Percentiles rank a stretch among this genome's conserved stretches.
Conservation (phyloP, 208 protist genomes). For the Trypanosoma melophagium region DNA sequence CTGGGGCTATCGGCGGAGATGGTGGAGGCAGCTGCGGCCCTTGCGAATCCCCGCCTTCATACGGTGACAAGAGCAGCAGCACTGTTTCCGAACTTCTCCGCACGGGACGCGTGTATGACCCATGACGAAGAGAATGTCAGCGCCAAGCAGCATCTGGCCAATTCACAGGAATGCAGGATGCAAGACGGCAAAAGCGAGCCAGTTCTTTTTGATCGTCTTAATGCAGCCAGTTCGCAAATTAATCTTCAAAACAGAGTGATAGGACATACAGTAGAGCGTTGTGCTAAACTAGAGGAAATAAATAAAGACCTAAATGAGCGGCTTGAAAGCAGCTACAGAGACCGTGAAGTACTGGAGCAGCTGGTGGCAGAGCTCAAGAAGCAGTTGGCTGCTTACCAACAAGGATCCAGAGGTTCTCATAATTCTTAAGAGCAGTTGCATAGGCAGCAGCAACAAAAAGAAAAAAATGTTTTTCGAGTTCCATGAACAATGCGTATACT, state of each 20-base stretch:
- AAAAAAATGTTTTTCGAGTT: conserved; percentile 11
- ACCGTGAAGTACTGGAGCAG: conserved; percentile 47
- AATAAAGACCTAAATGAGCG: conserved; percentile 37
- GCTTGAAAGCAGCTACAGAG: conserved; percentile 23
- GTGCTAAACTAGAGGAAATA: conserved; percentile 46
- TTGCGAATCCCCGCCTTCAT: conserved; percentile 14
- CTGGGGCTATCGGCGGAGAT: neutral
- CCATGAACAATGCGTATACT: neutral
- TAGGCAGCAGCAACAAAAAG: conserved; percentile 7
- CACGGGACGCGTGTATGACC: conserved; percentile 1
- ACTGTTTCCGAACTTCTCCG: conserved; percentile 26
- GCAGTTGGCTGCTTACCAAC: conserved; percentile 11
- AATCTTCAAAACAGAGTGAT: conserved; percentile 53
- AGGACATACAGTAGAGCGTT: conserved; percentile 40
- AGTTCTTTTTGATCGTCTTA: conserved; percentile 31
- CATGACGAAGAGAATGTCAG: neutral
- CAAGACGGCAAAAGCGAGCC: neutral
- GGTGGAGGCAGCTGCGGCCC: conserved; percentile 10
- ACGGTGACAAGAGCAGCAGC: neutral
- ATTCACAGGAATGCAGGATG: neutral
- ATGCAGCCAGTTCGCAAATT: conserved; percentile 63
- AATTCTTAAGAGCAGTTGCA: neutral
- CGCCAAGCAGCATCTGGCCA: neutral
- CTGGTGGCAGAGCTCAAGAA: conserved; percentile 49
- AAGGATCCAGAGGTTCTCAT: neutral